These are phyloP conservation scores for Ulmus americana DNA, from an alignment of 331 rosid genomes.

Conservation along the genomic window DNA sequence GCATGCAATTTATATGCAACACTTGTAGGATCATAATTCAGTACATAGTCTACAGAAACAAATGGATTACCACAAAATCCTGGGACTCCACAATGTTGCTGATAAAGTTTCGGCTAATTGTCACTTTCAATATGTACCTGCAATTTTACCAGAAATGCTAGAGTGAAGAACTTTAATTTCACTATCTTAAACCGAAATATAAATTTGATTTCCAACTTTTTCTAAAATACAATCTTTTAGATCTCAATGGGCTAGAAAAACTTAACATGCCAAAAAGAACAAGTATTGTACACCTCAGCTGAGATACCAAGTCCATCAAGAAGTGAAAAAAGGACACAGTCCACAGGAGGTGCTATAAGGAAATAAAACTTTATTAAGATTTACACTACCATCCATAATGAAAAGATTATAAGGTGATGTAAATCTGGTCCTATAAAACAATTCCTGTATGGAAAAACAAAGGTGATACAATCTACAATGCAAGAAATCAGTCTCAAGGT, in stretches of 20 bases:
- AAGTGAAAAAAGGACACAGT: too few relatives aligned
- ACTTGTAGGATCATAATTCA: not conserved
- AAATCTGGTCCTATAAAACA: not conserved
- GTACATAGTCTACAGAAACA: not conserved
- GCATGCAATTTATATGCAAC: not conserved
- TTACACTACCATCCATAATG: not conserved
- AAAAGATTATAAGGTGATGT: not conserved
- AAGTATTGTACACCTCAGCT: not conserved
- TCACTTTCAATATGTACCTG: slow-evolving; percentile 78
- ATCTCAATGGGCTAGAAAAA: not conserved
- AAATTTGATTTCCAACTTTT: not conserved
- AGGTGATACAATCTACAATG: not conserved
- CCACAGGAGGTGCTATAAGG: not conserved
- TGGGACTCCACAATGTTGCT: slow-evolving; percentile 61
- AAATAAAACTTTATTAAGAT: not conserved
- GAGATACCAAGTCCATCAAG: not conserved
- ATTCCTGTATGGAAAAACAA: not conserved
- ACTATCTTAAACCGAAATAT: not conserved
- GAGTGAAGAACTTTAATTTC: not conserved
- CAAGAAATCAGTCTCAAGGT: not conserved
- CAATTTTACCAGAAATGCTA: slow-evolving; percentile 13
- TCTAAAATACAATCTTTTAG: not conserved
- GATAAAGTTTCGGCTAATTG: slow-evolving; percentile 61
- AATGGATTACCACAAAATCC: slow-evolving; percentile 59
- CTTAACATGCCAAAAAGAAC: not conserved